These are phyloP conservation scores for Phaeophleospora eucalypticola DNA, from an alignment of 2,329 filamentous ascomycete genomes.

Conservation along the genomic window DNA sequence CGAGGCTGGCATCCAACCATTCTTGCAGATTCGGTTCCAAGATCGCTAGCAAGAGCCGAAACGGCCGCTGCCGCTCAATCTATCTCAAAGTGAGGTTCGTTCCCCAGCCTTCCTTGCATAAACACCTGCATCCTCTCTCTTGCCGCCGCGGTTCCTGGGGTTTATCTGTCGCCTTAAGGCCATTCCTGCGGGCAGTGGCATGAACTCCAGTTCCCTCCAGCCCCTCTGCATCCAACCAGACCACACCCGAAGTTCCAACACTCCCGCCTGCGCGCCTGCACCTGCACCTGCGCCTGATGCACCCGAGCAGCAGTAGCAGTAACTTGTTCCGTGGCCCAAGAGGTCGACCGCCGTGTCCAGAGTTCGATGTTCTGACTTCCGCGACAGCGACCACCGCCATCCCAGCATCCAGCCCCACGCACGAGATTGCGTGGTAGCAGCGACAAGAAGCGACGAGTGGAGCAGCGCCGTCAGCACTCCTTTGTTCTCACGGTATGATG, in stretches of 20 bases:
- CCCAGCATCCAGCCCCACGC: neutral
- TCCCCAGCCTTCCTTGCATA: conserved; percentile 24
- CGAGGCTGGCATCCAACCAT: conserved; percentile 22
- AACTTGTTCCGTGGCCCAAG: conserved; percentile 12
- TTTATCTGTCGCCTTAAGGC: conserved; percentile 18
- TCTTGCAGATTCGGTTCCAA: conserved; percentile 14
- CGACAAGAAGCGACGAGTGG: conserved; percentile 16
- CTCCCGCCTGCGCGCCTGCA: too few species aligned
- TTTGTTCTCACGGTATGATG: conserved; percentile 25
- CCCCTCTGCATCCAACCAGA: conserved; percentile 14
- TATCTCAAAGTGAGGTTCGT: conserved; percentile 23
- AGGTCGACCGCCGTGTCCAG: conserved; percentile 15
- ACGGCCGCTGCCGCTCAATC: conserved; percentile 14
- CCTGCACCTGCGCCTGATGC: conserved; percentile 19
- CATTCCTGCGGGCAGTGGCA: conserved; percentile 20
- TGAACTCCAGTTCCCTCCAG: conserved; percentile 16
- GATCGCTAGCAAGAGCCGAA: conserved; percentile 20
- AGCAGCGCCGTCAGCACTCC: conserved; percentile 17
- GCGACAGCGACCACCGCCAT: conserved; percentile 3
- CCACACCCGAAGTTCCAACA: too few species aligned
- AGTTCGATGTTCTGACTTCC: conserved; percentile 18
- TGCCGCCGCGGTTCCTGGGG: conserved; percentile 17
- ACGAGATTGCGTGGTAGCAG: conserved; percentile 2
- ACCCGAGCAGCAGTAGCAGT: conserved; percentile 10
- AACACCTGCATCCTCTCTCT: conserved; percentile 17